Percentiles rank a stretch among this genome's conserved stretches.
Evolutionary conservation across 2,329 filamentous ascomycete genomes (phyloP).

Genomic region (Fusarium napiforme): DNA sequence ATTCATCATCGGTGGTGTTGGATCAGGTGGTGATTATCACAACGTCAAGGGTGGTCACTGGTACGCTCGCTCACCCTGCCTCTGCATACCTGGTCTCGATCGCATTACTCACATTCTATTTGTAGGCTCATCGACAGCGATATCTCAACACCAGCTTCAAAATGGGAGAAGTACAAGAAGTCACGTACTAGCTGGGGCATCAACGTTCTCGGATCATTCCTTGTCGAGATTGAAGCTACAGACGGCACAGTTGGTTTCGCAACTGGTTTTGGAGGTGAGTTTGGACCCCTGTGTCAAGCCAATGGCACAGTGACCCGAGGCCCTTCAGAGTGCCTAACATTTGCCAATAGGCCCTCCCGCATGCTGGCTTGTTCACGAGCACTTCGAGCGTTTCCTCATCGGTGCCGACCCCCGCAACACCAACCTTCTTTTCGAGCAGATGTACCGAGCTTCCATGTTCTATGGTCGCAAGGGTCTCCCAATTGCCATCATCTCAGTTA

Average conservation of each 20-base stretch:
- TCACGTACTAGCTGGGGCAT: conserved; percentile 95
- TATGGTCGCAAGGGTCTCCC: conserved; percentile 94
- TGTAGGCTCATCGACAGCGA: conserved; percentile 89
- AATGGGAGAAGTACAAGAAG: conserved; percentile 87
- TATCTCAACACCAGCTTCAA: conserved; percentile 92
- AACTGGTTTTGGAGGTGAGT: conserved; percentile 84
- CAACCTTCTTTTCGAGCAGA: conserved; percentile 93
- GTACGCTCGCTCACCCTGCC: conserved; percentile 51
- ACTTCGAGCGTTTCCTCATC: conserved; percentile 92
- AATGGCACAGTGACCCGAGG: neutral
- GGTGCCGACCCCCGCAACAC: conserved; percentile 91
- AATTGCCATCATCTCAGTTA: conserved; percentile 91
- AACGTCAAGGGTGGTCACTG: conserved; percentile 83
- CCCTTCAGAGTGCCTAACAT: conserved; percentile 5
- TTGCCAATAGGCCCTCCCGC: conserved; percentile 77
- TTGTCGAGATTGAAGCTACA: conserved; percentile 86
- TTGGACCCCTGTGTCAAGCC: neutral
- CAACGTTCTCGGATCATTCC: conserved; percentile 93
- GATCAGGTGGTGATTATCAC: conserved; percentile 82
- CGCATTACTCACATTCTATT: conserved; percentile 10
- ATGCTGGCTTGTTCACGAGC: conserved; percentile 93
- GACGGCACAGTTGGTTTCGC: conserved; percentile 96
- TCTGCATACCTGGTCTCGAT: neutral
- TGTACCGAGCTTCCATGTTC: conserved; percentile 97
- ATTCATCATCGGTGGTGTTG: conserved; percentile 67